A percentile compares a stretch with the other conserved stretches of the same genome.
These are phyloP conservation scores for Penicillium sp. DNA, from an alignment of 2,329 filamentous ascomycete genomes.

Conservation along the genomic window DNA sequence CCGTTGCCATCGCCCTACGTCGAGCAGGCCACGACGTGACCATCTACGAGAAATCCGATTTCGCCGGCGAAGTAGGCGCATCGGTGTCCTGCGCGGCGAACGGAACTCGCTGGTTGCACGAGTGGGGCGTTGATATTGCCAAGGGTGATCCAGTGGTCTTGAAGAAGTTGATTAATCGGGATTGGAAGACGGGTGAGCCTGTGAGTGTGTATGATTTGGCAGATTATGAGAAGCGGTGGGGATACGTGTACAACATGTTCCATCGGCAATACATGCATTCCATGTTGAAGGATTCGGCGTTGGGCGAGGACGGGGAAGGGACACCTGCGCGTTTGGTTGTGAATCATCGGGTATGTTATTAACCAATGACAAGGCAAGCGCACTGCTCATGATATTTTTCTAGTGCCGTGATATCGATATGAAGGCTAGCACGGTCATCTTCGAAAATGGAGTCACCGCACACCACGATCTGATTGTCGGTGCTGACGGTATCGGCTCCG, in stretches of 20 bases:
- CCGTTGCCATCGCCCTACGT: constrained; percentile 55
- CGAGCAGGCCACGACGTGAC: constrained; percentile 60
- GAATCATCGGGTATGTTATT: constrained; percentile 54
- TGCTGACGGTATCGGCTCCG: constrained; percentile 69
- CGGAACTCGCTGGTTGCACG: constrained; percentile 69
- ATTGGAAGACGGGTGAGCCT: constrained; percentile 70
- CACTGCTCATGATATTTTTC: constrained; percentile 14
- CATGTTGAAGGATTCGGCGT: constrained; percentile 65
- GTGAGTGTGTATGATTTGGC: constrained; percentile 65
- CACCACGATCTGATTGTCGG: constrained; percentile 65
- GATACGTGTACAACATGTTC: constrained; percentile 70
- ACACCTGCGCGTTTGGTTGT: constrained; percentile 58
- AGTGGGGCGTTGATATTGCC: constrained; percentile 67
- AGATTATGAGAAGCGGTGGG: constrained; percentile 69
- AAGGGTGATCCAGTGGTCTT: constrained; percentile 69
- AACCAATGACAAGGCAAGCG: not conserved
- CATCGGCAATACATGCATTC: constrained; percentile 70
- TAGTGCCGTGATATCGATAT: constrained; percentile 58
- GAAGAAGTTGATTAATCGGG: constrained; percentile 67
- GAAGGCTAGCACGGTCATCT: constrained; percentile 54
- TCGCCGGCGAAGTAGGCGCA: constrained; percentile 68
- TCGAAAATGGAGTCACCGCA: constrained; percentile 55
- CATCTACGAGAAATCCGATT: constrained; percentile 69
- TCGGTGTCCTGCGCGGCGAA: constrained; percentile 71
- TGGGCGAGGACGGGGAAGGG: constrained; percentile 58